Conservation (phyloP, 1,284 basidiomycete species). For the Hemileccinum hortonii region DNA sequence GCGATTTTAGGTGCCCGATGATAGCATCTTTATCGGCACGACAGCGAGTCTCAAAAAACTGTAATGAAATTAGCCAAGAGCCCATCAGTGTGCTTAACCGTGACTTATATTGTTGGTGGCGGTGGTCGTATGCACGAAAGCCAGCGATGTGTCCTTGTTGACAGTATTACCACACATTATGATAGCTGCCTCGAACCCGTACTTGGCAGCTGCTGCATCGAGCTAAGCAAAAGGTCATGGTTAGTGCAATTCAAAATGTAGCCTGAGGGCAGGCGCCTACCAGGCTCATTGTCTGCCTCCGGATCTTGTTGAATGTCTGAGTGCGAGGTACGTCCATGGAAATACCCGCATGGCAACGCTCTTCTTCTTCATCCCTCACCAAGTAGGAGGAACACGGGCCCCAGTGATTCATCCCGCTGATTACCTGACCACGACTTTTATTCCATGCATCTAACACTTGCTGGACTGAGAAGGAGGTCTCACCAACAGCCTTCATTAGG, state of each 20-base stretch:
- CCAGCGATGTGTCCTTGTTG: conserved; percentile 9
- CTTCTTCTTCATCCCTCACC: conserved; percentile 1
- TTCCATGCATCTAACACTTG: conserved; percentile 7
- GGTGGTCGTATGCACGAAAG: neutral
- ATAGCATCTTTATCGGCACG: conserved; percentile 2
- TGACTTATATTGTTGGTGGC: neutral
- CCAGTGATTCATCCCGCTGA: conserved; percentile 9
- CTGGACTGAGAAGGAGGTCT: neutral
- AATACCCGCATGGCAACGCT: neutral
- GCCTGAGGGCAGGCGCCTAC: neutral
- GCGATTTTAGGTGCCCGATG: conserved; percentile 9
- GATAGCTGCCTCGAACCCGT: conserved; percentile 8
- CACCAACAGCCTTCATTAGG: no score
- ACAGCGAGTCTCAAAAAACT: conserved; percentile 6
- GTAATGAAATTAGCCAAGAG: neutral
- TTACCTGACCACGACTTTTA: neutral
- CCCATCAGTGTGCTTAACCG: neutral
- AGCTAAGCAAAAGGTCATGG: neutral
- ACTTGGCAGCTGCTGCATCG: neutral
- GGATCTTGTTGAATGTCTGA: neutral
- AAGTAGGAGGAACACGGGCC: conserved; percentile 7
- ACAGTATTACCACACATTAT: conserved; percentile 11
- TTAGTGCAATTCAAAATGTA: neutral
- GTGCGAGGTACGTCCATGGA: neutral
- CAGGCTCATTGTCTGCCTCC: neutral